Evolutionary conservation across 345 rosid genomes (phyloP).

Genomic region (Microcos paniculata): DNA sequence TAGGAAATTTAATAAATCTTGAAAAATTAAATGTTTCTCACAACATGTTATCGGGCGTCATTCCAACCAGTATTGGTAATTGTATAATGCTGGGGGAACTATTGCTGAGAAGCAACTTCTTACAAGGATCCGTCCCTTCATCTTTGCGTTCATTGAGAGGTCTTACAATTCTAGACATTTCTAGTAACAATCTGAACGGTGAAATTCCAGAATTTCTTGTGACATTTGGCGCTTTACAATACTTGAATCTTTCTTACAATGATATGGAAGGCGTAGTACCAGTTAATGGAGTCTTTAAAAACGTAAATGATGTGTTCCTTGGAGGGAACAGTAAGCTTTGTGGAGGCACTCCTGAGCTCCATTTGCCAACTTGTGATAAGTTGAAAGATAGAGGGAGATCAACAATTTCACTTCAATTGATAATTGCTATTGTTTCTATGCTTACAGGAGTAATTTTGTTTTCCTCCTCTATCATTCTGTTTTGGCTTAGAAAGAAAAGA

Average conservation of each 20-base stretch:
- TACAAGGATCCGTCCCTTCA: slow-evolving; percentile 5
- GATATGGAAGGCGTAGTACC: neutral
- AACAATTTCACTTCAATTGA: neutral
- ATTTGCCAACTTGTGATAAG: too few species aligned
- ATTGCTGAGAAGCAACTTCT: neutral
- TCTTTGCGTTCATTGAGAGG: neutral
- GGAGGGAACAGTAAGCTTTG: too few species aligned
- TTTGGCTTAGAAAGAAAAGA: neutral
- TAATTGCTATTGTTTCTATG: neutral
- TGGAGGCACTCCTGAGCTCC: too few species aligned
- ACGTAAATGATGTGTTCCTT: too few species aligned
- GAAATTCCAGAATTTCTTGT: neutral
- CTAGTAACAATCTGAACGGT: neutral
- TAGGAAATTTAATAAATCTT: slow-evolving; percentile 2
- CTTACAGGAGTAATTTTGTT: neutral
- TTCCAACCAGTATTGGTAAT: slow-evolving; percentile 2
- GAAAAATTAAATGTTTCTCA: neutral
- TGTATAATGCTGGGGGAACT: neutral
- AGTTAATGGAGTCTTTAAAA: neutral
- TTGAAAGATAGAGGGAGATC: too few species aligned
- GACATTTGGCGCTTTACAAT: neutral
- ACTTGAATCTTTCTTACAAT: neutral
- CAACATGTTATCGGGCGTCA: slow-evolving; percentile 2
- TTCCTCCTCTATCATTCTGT: neutral
- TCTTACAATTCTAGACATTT: neutral